A percentile compares a stretch with the other conserved stretches of the same genome.
Evolutionary conservation across 148 eudicot genomes (phyloP).

Genomic region (Simmondsia chinensis): DNA sequence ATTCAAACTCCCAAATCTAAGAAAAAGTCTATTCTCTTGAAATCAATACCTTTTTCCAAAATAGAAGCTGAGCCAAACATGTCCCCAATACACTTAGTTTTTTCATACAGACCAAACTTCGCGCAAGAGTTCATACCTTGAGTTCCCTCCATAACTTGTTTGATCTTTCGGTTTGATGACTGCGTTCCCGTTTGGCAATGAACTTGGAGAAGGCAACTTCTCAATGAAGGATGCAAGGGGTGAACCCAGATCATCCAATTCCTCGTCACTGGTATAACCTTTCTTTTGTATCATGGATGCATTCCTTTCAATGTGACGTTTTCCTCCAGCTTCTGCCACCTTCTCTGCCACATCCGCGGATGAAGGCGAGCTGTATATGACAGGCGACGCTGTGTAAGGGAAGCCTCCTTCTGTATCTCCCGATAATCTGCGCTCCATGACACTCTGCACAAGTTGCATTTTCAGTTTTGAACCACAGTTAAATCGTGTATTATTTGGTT

Average conservation of each 20-base stretch:
- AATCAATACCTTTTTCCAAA: too few relatives aligned
- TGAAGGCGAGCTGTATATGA: constrained; percentile 52
- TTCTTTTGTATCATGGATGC: constrained; percentile 59
- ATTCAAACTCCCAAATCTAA: too few relatives aligned
- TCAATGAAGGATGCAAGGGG: constrained; percentile 42
- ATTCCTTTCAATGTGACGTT: constrained; percentile 32
- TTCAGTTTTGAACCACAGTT: not conserved
- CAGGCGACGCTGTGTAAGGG: constrained; percentile 56
- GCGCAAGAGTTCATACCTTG: constrained; percentile 71
- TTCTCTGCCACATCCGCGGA: constrained; percentile 44
- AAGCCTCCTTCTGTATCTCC: constrained; percentile 41
- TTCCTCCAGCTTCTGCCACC: constrained; percentile 51
- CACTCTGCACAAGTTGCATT: constrained; percentile 37
- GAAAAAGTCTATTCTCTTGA: too few relatives aligned
- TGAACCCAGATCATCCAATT: constrained; percentile 64
- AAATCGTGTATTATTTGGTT: too few relatives aligned
- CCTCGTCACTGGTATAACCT: constrained; percentile 89
- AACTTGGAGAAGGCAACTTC: constrained; percentile 26
- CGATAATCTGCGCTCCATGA: constrained; percentile 42
- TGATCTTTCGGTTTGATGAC: constrained; percentile 12
- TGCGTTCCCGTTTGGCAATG: constrained; percentile 11
- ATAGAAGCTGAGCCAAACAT: too few relatives aligned
- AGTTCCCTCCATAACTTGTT: constrained; percentile 23
- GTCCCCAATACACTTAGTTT: too few relatives aligned
- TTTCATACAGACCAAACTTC: constrained; percentile 65